A percentile compares a stretch with the other conserved stretches of the same genome.
These are phyloP conservation scores for Paspalum vaginatum DNA, from an alignment of 176 grass and related monocot genomes.

Conservation along the genomic window DNA sequence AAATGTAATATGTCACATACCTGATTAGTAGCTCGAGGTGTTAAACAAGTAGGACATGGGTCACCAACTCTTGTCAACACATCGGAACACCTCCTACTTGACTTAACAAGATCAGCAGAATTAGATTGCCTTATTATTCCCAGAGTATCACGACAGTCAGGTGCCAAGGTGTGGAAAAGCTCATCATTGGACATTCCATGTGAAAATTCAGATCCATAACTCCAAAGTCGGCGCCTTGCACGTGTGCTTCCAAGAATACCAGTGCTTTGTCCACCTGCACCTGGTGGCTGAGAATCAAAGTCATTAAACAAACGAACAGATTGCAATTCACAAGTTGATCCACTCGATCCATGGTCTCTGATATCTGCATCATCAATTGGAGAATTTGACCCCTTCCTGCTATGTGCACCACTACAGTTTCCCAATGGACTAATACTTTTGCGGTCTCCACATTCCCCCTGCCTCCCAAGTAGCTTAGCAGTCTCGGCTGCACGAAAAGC, in stretches of 20 bases:
- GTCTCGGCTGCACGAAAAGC: slow-evolving; percentile 53
- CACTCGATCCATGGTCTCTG: slow-evolving; percentile 46
- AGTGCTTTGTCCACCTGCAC: slow-evolving; percentile 8
- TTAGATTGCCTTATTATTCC: slow-evolving; percentile 29
- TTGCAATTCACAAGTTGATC: slow-evolving; percentile 33
- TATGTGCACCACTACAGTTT: slow-evolving; percentile 28
- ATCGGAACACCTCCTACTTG: slow-evolving; percentile 32
- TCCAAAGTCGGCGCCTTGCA: slow-evolving; percentile 41
- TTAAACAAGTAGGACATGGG: slow-evolving; percentile 38
- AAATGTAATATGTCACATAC: slow-evolving; percentile 35
- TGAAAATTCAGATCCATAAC: slow-evolving; percentile 38
- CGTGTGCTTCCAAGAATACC: slow-evolving; percentile 31
- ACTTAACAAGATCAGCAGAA: slow-evolving; percentile 34
- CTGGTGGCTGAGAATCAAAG: slow-evolving; percentile 39
- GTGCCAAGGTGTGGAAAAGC: neutral
- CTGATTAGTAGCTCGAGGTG: slow-evolving; percentile 42
- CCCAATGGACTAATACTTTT: slow-evolving; percentile 40
- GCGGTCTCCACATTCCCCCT: slow-evolving; percentile 20
- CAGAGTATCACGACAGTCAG: slow-evolving; percentile 28
- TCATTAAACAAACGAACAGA: slow-evolving; percentile 34
- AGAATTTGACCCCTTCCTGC: slow-evolving; percentile 41
- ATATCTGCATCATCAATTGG: slow-evolving; percentile 37
- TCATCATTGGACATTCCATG: slow-evolving; percentile 22
- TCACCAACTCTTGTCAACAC: slow-evolving; percentile 39
- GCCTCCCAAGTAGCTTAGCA: slow-evolving; percentile 40